Evolutionary conservation across 1,139 yeast species (phyloP).

Genomic region (Debaryomyces robertsiae): DNA sequence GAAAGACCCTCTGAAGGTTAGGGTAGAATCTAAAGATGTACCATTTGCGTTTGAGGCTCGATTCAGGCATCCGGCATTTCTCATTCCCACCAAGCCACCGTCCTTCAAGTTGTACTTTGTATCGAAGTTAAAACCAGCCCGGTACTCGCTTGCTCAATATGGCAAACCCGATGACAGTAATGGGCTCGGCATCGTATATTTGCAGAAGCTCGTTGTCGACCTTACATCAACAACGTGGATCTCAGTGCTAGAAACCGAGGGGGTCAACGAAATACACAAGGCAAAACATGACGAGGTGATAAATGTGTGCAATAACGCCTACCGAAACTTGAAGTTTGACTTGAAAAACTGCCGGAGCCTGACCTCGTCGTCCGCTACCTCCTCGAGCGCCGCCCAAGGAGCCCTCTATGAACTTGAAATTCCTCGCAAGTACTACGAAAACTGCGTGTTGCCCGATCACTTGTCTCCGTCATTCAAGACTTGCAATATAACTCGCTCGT

Average conservation of each 20-base stretch:
- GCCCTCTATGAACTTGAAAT: conserved; percentile 47
- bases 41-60: conserved; percentile 50
- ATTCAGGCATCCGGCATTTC: conserved; percentile 47
- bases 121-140: conserved; percentile 35
- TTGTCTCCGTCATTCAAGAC: conserved; percentile 58
- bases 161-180: conserved; percentile 44
- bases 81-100: conserved; percentile 46
- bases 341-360: conserved; percentile 36
- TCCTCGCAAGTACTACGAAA: conserved; percentile 41
- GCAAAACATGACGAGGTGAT: conserved; percentile 32
- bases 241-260: conserved; percentile 41
- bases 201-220: conserved; percentile 41
- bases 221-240: conserved; percentile 33
- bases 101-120: conserved; percentile 42
- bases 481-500: conserved; percentile 57
- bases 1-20: neutral
- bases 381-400: conserved; percentile 19
- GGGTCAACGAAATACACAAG: conserved; percentile 31
- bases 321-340: conserved; percentile 44
- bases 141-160: conserved; percentile 39
- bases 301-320: conserved; percentile 34
- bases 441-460: conserved; percentile 50
- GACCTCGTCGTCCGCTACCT: conserved; percentile 27
- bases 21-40: conserved; percentile 29
- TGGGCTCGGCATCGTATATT: conserved; percentile 50